These are phyloP conservation scores for Sherardia arvensis DNA, from an alignment of 257 asterid species.

Conservation along the genomic window DNA sequence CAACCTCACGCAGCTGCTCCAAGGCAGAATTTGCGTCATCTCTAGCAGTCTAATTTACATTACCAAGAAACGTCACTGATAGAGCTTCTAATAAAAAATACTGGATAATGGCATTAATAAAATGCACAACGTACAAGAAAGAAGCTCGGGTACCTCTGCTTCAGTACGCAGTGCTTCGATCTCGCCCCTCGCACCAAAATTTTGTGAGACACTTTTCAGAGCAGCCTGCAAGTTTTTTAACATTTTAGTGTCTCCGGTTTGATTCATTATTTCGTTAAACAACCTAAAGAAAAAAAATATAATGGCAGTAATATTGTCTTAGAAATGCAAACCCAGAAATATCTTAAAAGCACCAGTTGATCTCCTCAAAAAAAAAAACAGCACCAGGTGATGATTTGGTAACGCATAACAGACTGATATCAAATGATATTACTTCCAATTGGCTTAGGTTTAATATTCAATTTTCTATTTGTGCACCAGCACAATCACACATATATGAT, in stretches of 20 bases:
- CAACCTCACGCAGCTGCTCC: slow-evolving; percentile 48
- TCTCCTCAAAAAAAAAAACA: no score
- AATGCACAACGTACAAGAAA: slow-evolving; percentile 9
- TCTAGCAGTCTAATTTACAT: slow-evolving; percentile 43
- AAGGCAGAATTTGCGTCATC: slow-evolving; percentile 62
- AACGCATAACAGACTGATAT: neutral
- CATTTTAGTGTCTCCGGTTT: neutral
- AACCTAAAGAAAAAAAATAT: no score
- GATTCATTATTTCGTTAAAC: neutral
- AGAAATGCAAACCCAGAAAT: neutral
- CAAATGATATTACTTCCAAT: neutral
- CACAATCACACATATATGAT: neutral
- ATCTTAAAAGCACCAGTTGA: neutral
- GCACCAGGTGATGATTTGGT: neutral
- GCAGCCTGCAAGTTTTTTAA: slow-evolving; percentile 49
- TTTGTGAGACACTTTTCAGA: slow-evolving; percentile 69
- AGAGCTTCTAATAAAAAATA: neutral
- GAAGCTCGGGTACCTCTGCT: slow-evolving; percentile 55
- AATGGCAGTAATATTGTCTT: neutral
- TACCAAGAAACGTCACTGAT: neutral
- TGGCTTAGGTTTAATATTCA: neutral
- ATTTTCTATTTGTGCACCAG: neutral
- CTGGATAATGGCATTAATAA: neutral
- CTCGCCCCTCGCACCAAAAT: slow-evolving; percentile 65
- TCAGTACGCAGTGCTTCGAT: slow-evolving; percentile 61